Conservation (phyloP, 2,329 filamentous ascomycete species). For the Calonectria naviculata region DNA sequence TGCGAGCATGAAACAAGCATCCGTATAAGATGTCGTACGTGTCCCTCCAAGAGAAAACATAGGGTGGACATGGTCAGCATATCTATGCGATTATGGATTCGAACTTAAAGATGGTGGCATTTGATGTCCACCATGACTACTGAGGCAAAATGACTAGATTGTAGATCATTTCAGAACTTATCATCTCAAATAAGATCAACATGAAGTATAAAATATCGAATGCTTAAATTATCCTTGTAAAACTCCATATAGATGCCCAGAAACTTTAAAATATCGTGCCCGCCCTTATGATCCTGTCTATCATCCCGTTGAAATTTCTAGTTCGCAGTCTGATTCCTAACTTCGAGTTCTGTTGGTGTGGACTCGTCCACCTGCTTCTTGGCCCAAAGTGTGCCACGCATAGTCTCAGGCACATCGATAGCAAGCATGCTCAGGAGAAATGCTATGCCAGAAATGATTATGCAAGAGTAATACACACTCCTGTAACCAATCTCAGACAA, state of each 20-base stretch:
- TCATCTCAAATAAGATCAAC: too few relatives aligned
- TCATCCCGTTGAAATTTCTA: not conserved
- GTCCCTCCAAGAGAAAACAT: too few relatives aligned
- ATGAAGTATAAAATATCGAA: not conserved
- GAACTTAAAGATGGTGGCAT: too few relatives aligned
- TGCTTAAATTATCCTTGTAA: not conserved
- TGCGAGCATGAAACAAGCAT: too few relatives aligned
- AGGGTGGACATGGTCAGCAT: too few relatives aligned
- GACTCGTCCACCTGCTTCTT: not conserved
- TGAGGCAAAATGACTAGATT: too few relatives aligned
- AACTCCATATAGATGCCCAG: not conserved
- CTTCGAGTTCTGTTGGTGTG: not conserved
- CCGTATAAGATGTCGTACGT: too few relatives aligned
- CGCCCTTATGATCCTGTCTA: too few relatives aligned
- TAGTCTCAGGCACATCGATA: not conserved
- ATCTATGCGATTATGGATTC: too few relatives aligned
- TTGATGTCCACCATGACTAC: too few relatives aligned
- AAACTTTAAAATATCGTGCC: not conserved
- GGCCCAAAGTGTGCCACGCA: not conserved
- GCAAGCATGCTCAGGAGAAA: not conserved
- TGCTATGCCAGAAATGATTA: not conserved
- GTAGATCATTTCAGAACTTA: too few relatives aligned
- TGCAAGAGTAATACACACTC: not conserved
- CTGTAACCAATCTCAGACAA: not conserved
- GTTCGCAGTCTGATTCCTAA: not conserved